Evolutionary conservation across 1,284 basidiomycete species (phyloP).

Genomic region (Austroboletus olivaceoglutinosus): DNA sequence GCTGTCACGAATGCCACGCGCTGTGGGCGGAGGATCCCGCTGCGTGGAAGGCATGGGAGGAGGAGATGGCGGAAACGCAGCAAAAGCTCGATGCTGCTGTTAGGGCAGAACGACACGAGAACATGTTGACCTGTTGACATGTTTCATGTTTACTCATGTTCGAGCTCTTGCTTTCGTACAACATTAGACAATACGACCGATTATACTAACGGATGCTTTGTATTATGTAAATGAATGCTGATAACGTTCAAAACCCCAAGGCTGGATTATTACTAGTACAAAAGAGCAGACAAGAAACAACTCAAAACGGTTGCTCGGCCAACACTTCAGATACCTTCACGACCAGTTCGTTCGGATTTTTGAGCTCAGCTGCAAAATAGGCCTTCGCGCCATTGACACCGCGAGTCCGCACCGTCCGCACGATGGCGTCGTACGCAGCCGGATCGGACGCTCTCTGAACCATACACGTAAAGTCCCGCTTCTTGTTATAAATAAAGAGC

Average conservation of each 20-base stretch:
- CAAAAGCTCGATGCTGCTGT: constrained; percentile 25
- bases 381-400: constrained; percentile 50
- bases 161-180: too few species aligned
- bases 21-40: constrained; percentile 33
- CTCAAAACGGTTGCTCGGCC: constrained; percentile 48
- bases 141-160: not conserved
- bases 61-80: constrained; percentile 37
- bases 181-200: too few species aligned
- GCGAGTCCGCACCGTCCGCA: constrained; percentile 36
- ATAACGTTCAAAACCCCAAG: not conserved
- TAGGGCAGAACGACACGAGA: not conserved
- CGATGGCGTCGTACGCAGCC: constrained; percentile 40
- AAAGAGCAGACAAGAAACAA: not conserved
- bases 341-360: constrained; percentile 43
- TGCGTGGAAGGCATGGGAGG: constrained; percentile 37
- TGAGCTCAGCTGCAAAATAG: constrained; percentile 55
- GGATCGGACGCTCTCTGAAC: constrained; percentile 36
- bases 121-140: not conserved
- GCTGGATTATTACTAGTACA: not conserved
- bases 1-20: constrained; percentile 45
- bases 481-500: constrained; percentile 51
- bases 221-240: too few species aligned
- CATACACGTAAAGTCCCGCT: constrained; percentile 48
- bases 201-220: too few species aligned
- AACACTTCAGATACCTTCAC: constrained; percentile 50